Conservation (phyloP, 441 rosid species). For the Brassica hybrid region DNA sequence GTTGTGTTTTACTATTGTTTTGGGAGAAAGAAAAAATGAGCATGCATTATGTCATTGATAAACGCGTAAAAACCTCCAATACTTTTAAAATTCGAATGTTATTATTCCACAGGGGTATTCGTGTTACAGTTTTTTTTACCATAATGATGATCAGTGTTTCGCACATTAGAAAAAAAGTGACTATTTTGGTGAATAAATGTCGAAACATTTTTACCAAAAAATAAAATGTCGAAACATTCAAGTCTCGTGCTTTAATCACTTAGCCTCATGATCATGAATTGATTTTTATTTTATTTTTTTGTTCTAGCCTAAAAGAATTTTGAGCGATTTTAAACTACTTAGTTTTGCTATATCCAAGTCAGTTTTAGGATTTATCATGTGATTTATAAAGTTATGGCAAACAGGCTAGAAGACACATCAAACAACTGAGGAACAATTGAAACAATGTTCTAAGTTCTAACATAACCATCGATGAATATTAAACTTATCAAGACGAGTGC, state of each 20-base stretch:
- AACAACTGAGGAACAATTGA: no score
- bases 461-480: no score
- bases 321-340: neutral
- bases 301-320: neutral
- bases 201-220: no score
- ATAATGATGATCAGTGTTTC: neutral
- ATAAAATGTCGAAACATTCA: no score
- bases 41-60: neutral
- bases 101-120: neutral
- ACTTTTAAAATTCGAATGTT: neutral
- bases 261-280: no score
- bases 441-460: no score
- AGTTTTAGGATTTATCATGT: slow-evolving; percentile 4
- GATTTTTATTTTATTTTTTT: no score
- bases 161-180: neutral
- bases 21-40: neutral
- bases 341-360: neutral
- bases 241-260: no score
- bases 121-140: neutral
- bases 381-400: neutral
- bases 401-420: no score
- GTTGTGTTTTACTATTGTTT: no score
- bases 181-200: no score
- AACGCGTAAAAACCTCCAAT: neutral
- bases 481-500: no score